Evolutionary conservation across 208 protist species (phyloP), one percentile per base, ranked within the genome.

Genomic region (Leishmania turanica): DNA sequence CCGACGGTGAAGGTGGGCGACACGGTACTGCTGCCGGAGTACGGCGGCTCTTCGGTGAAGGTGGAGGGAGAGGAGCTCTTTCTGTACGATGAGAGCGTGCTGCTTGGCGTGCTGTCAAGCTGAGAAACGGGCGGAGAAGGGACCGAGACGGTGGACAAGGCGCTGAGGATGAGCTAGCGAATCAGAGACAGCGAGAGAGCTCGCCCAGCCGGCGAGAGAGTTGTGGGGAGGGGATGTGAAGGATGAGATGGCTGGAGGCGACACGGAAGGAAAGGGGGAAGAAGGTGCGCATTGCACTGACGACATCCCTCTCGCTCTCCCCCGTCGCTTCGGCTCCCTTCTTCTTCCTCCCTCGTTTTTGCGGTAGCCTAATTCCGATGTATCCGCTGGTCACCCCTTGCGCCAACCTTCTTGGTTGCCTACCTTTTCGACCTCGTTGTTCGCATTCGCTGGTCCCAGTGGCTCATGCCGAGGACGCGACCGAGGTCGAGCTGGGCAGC

Each of bases 61-160:
- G 88, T 98, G 68, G 96, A 97, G n/a, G 94, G 94, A 47, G 94
- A 97, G 90, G 96, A 97, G 89, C 91, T 98, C 87, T 95, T 95
- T 87, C 92, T 98, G 84, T 97, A 97, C 88, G 90, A 97, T 65
- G 94, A 98, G 89, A 86, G 87, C 83, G 85, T 85, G 80, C 92
- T 98, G 73, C 93, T 98, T 45, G 96, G 96, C 79, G 92, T 98
- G 74, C 83, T 98, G 77, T 82, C 81, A 65, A 86, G 90, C 45
- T 97, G 92, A 89, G 65, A 45, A 13, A 45, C 51, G 34, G 54
- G 37, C 4, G 73, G 62, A 53, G 34, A 60, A 19, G 5, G 17
- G 40, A 49, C 42, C 42, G 24, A 19, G 27, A 51, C 42, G 24
- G 68, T 42, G 17, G 68, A 53, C 27, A 42, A 42, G 68, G 2